Percentiles rank a stretch among this genome's conserved stretches.
phyloP scores from a whole-genome alignment of 2,329 filamentous ascomycete genomes.

The Microcyclospora pomicola region DNA sequence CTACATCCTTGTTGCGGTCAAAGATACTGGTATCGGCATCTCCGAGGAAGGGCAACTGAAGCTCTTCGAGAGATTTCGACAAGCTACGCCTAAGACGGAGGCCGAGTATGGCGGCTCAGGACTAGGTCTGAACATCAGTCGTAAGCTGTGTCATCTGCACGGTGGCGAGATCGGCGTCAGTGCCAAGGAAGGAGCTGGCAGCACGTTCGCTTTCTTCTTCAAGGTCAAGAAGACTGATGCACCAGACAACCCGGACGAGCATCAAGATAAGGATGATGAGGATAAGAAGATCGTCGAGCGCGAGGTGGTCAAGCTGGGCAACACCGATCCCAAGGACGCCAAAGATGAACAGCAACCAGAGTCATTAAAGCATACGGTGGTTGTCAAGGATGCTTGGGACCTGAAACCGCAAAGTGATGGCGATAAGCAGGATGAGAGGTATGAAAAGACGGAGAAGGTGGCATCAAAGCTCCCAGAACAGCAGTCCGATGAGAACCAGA shows the following conservation, averaged over 20 bases:
- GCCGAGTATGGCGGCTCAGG: conserved; percentile 31
- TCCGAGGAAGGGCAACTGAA: conserved; percentile 26
- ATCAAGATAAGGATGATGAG: conserved; percentile 2
- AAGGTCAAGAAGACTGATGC: conserved; percentile 7
- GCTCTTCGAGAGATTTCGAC: conserved; percentile 31
- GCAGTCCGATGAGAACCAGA: neutral
- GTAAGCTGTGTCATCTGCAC: conserved; percentile 29
- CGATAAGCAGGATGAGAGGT: conserved; percentile 1
- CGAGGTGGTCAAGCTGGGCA: neutral
- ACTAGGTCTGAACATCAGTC: conserved; percentile 33
- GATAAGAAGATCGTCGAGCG: conserved; percentile 1
- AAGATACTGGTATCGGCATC: conserved; percentile 32
- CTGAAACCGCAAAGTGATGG: conserved; percentile 4
- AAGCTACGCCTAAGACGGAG: conserved; percentile 21
- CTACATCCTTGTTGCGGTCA: conserved; percentile 33
- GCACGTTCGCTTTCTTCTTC: conserved; percentile 34
- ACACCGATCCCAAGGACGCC: neutral
- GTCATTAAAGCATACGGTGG: conserved; percentile 19
- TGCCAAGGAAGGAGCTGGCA: conserved; percentile 23
- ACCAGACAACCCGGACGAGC: neutral
- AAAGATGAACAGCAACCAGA: conserved; percentile 1
- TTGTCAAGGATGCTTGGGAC: conserved; percentile 13
- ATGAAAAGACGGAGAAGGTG: conserved; percentile 3
- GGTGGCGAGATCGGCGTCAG: conserved; percentile 34
- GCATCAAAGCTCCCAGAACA: conserved; percentile 1